phyloP scores from a whole-genome alignment of 768 basidiomycete genomes.

The Hericium erinaceus region DNA sequence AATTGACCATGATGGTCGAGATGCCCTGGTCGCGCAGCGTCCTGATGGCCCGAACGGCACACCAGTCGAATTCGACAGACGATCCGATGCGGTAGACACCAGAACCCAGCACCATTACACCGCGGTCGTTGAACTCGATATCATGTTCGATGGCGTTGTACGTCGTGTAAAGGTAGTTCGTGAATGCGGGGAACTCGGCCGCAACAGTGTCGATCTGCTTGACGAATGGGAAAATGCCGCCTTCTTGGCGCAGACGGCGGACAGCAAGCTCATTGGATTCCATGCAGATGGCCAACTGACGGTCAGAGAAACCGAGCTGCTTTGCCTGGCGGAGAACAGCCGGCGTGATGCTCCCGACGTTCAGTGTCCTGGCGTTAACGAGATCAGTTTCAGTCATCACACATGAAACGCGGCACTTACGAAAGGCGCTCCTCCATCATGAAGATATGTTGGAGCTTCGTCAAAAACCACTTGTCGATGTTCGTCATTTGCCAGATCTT shows the following conservation, averaged over 20 bases:
- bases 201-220: constrained; percentile 99
- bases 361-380: constrained; percentile 39
- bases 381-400: no score
- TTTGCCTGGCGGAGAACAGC: constrained; percentile 73
- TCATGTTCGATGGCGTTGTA: constrained; percentile 97
- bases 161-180: constrained; percentile 97
- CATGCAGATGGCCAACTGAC: constrained; percentile 75
- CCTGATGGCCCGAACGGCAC: constrained; percentile 93
- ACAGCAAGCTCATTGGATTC: constrained; percentile 91
- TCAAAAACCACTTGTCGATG: constrained; percentile 98
- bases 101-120: constrained; percentile 95
- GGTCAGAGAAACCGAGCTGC: constrained; percentile 93
- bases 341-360: constrained; percentile 51
- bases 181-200: constrained; percentile 96
- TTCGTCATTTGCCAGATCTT: constrained; percentile 97
- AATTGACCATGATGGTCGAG: constrained; percentile 98
- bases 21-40: constrained; percentile 92
- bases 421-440: constrained; percentile 68
- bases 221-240: constrained; percentile 77
- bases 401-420: constrained; percentile 37
- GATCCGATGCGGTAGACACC: constrained; percentile 99
- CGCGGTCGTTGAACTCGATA: constrained; percentile 78
- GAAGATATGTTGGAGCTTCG: constrained; percentile 75
- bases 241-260: constrained; percentile 81
- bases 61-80: constrained; percentile 99